These are phyloP conservation scores for Trametes meyenii DNA, from an alignment of 768 basidiomycete genomes.

Conservation along the genomic window DNA sequence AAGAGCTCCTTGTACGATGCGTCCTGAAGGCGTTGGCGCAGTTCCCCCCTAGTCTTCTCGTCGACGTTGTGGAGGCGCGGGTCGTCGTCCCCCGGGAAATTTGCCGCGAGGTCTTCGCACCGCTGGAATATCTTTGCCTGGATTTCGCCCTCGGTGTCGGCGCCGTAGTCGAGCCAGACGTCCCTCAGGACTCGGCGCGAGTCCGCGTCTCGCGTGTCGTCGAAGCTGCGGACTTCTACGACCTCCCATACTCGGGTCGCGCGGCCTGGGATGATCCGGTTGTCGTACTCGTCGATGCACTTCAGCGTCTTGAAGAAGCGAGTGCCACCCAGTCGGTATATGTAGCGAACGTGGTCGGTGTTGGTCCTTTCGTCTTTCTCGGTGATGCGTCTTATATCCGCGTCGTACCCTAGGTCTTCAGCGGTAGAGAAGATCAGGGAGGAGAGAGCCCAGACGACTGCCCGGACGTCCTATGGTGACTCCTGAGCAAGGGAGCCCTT, in stretches of 20 bases:
- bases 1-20: constrained; percentile 8
- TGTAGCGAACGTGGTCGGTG: not conserved
- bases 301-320: constrained; percentile 6
- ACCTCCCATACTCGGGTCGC: constrained; percentile 7
- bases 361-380: not conserved
- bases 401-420: constrained; percentile 10
- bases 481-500: too few relatives aligned
- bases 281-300: constrained; percentile 3
- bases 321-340: not conserved
- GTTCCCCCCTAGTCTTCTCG: constrained; percentile 1
- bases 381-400: constrained; percentile 1
- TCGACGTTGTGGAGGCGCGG: not conserved
- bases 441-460: not conserved
- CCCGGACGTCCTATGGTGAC: not conserved
- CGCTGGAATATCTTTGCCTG: constrained; percentile 2
- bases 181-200: not conserved
- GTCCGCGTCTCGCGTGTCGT: not conserved
- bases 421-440: constrained; percentile 7
- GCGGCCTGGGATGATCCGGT: not conserved
- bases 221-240: constrained; percentile 5
- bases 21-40: constrained; percentile 5
- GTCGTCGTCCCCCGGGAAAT: not conserved
- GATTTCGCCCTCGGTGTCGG: constrained; percentile 9
- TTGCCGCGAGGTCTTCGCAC: constrained; percentile 1
- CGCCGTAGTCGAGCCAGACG: constrained; percentile 6